Conservation (phyloP, 768 basidiomycete species). For the Rhizopogon salebrosus region DNA sequence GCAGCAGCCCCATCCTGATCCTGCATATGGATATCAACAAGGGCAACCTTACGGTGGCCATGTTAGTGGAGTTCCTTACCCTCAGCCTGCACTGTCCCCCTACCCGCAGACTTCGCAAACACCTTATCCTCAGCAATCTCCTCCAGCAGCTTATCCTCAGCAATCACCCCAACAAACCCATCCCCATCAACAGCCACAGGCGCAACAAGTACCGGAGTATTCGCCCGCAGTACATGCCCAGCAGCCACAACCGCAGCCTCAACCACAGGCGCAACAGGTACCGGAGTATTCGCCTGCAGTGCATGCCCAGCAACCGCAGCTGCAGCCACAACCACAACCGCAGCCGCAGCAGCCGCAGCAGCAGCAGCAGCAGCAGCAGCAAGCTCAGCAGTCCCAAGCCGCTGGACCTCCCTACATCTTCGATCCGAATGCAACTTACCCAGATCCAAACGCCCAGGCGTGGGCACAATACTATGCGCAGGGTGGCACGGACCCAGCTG, state of each 20-base stretch:
- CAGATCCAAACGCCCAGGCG: constrained; percentile 77
- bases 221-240: constrained; percentile 9
- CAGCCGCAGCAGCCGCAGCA: constrained; percentile 18
- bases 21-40: constrained; percentile 20
- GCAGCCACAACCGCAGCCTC: constrained; percentile 10
- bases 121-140: constrained; percentile 28
- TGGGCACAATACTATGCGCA: constrained; percentile 85
- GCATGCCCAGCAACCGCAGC: not conserved
- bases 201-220: not conserved
- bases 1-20: constrained; percentile 22
- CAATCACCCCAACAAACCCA: constrained; percentile 20
- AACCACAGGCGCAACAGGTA: constrained; percentile 15
- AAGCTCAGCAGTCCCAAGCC: constrained; percentile 23
- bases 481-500: constrained; percentile 69
- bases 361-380: constrained; percentile 18
- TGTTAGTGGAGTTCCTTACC: not conserved
- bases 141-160: constrained; percentile 32
- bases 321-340: not conserved
- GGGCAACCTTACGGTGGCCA: constrained; percentile 18
- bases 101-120: constrained; percentile 26
- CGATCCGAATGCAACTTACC: constrained; percentile 62
- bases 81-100: constrained; percentile 7
- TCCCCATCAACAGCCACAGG: constrained; percentile 29
- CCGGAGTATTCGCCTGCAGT: no score
- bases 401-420: constrained; percentile 47